phyloP scores from a whole-genome alignment of 306 rosid genomes.

The Erythrophleum fordii region DNA sequence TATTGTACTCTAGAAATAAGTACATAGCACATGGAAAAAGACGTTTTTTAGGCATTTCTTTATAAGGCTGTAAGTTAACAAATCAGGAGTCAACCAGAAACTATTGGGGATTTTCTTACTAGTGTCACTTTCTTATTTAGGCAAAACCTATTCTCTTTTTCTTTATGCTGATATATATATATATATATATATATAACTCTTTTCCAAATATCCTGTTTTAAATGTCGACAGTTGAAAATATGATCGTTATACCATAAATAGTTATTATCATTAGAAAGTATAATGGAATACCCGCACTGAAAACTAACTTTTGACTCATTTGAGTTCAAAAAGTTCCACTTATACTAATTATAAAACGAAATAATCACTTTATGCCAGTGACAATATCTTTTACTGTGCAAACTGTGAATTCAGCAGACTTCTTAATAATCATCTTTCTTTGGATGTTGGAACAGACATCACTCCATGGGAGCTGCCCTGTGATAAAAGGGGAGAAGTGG shows the following conservation, averaged over 20 bases:
- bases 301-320: too few relatives aligned
- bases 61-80: not conserved
- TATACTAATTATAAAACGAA: not conserved
- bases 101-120: not conserved
- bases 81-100: not conserved
- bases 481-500: conserved; percentile 87
- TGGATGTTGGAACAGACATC: conserved; percentile 68
- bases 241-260: not conserved
- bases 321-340: not conserved
- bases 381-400: not conserved
- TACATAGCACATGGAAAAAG: too few relatives aligned
- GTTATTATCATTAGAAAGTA: too few relatives aligned
- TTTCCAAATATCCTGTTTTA: not conserved
- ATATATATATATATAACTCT: too few relatives aligned
- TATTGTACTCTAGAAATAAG: too few relatives aligned
- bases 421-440: not conserved
- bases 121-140: not conserved
- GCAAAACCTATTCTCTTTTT: not conserved
- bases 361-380: not conserved
- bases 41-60: not conserved
- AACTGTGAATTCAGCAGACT: not conserved
- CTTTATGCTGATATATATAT: not conserved
- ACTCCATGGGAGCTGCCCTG: conserved; percentile 92
- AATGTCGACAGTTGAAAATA: too few relatives aligned
- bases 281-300: not conserved